phyloP scores from a whole-genome alignment of 306 rosid species.

The Quercus aquifolioides region DNA sequence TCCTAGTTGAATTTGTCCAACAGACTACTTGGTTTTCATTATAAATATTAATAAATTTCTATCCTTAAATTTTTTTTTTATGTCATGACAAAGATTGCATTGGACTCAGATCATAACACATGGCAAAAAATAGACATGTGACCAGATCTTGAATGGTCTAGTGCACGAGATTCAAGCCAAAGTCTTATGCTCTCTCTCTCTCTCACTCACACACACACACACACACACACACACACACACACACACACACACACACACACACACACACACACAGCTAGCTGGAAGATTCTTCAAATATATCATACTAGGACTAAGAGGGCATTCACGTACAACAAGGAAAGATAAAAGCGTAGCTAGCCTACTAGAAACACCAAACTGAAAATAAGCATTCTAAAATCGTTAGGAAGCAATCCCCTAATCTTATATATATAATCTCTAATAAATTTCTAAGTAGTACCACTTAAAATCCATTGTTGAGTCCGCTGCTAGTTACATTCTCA shows the following conservation, averaged over 20 bases:
- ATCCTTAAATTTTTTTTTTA: too few relatives aligned
- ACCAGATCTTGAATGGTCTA: too few relatives aligned
- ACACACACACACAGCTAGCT: neutral
- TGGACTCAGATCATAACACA: too few relatives aligned
- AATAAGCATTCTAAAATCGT: neutral
- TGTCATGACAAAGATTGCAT: too few relatives aligned
- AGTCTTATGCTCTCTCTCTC: neutral
- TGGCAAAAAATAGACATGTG: too few relatives aligned
- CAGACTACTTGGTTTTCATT: too few relatives aligned
- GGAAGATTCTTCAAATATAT: neutral
- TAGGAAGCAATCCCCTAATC: neutral
- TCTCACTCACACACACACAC: neutral
- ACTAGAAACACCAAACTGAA: neutral
- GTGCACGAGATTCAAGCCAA: too few relatives aligned
- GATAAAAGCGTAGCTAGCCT: neutral
- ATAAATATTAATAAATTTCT: too few relatives aligned
- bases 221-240: too few relatives aligned
- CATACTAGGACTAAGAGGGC: neutral
- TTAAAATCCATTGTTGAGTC: constrained; percentile 16
- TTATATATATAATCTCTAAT: constrained; percentile 7
- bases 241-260: neutral
- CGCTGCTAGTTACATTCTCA: constrained; percentile 34
- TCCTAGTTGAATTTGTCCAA: too few relatives aligned
- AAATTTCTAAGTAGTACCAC: neutral
- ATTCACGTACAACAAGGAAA: neutral